These are phyloP conservation scores for Annona cherimola DNA, from an alignment of 164 flowering plant species.

Conservation along the genomic window DNA sequence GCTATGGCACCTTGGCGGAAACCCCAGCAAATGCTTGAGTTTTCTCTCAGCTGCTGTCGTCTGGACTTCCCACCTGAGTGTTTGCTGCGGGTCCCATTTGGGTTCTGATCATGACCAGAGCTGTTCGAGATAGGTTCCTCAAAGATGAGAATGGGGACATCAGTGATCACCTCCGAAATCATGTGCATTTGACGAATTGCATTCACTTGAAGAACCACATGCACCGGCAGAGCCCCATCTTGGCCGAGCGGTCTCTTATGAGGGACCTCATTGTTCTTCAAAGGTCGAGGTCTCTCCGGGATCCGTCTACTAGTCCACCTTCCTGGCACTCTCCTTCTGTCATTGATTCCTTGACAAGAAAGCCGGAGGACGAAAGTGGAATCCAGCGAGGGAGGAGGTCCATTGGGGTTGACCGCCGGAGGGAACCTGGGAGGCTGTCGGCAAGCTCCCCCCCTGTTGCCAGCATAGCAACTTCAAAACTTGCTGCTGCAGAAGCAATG, in stretches of 20 bases:
- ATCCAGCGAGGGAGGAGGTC: slow-evolving; percentile 60
- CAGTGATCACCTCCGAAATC: slow-evolving; percentile 85
- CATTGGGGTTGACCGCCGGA: slow-evolving; percentile 37
- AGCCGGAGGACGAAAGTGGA: slow-evolving; percentile 1
- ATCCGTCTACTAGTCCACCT: slow-evolving; percentile 91
- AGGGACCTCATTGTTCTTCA: slow-evolving; percentile 88
- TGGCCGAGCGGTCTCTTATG: slow-evolving; percentile 74
- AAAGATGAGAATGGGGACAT: slow-evolving; percentile 82
- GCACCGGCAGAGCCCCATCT: slow-evolving; percentile 81
- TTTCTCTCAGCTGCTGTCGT: background rate
- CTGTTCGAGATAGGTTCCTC: slow-evolving; percentile 59
- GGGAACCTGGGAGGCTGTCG: slow-evolving; percentile 42
- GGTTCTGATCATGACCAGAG: slow-evolving; percentile 77
- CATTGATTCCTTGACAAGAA: slow-evolving; percentile 44
- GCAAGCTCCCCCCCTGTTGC: slow-evolving; percentile 41
- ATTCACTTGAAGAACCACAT: slow-evolving; percentile 98
- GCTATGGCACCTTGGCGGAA: background rate
- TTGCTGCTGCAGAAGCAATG: slow-evolving; percentile 42
- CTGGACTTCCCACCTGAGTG: slow-evolving; percentile 12
- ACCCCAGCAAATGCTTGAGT: background rate
- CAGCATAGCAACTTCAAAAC: slow-evolving; percentile 39
- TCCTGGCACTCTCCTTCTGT: slow-evolving; percentile 85
- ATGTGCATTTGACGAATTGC: slow-evolving; percentile 93
- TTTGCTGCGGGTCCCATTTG: slow-evolving; percentile 15
- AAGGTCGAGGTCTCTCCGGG: slow-evolving; percentile 85